Percentiles rank a stretch among this genome's conserved stretches.
Evolutionary conservation across 176 grass and related monocot genomes (phyloP).

Genomic region (Melocanna baccifera): DNA sequence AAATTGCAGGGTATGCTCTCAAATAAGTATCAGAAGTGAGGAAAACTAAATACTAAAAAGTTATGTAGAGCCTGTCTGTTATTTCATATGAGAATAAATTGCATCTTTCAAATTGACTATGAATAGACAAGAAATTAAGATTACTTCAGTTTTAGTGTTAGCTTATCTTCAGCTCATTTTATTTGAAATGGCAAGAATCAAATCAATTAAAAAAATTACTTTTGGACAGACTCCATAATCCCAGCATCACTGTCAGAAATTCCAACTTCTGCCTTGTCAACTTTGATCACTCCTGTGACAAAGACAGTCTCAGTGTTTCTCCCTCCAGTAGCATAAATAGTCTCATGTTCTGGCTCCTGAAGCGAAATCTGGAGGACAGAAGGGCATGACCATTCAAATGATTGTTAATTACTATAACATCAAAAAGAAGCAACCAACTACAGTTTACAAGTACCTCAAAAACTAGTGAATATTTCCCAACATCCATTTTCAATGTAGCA

Average conservation of each 20-base stretch:
- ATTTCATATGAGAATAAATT: constrained; percentile 3
- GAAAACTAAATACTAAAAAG: neutral
- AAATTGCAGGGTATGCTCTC: neutral
- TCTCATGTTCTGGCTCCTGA: constrained; percentile 58
- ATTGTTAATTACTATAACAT: constrained; percentile 3
- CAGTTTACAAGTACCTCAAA: constrained; percentile 69
- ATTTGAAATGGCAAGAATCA: neutral
- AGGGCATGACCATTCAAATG: neutral
- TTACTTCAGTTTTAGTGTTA: neutral
- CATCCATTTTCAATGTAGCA: constrained; percentile 75
- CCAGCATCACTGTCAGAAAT: constrained; percentile 72
- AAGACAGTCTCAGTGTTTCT: constrained; percentile 43
- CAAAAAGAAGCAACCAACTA: constrained; percentile 3
- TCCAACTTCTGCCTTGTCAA: constrained; percentile 82
- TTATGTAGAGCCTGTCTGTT: neutral
- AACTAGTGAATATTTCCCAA: constrained; percentile 81
- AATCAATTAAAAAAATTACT: constrained; percentile 49
- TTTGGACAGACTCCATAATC: constrained; percentile 57
- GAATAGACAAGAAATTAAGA: neutral
- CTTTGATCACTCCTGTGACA: constrained; percentile 75
- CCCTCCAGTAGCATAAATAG: constrained; percentile 71
- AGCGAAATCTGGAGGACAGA: constrained; percentile 57
- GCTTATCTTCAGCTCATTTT: neutral
- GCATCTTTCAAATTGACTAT: neutral
- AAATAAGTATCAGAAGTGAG: neutral